Percentiles rank a stretch among this genome's conserved stretches.
Evolutionary conservation across 176 grass and related monocot species (phyloP).

Genomic region (Lolium multiflorum): DNA sequence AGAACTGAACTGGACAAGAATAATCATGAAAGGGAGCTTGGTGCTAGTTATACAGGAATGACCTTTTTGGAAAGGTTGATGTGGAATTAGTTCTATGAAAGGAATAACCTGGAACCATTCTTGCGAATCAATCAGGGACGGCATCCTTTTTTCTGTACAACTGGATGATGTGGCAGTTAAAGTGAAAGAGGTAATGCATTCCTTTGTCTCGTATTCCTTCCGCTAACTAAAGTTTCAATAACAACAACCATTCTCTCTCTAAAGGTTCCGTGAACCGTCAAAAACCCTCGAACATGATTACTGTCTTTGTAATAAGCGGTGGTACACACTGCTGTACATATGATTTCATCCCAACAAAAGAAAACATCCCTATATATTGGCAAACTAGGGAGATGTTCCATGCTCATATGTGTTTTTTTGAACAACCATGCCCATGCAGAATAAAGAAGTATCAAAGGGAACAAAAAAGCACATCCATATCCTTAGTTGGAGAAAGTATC

Average conservation of each 20-base stretch:
- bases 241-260: slow-evolving; percentile 6
- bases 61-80: slow-evolving; percentile 37
- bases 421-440: background rate
- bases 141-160: background rate
- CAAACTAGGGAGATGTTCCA: background rate
- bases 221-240: background rate
- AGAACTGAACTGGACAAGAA: slow-evolving; percentile 36
- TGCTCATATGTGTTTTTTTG: background rate
- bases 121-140: slow-evolving; percentile 31
- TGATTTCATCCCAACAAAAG: background rate
- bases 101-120: slow-evolving; percentile 45
- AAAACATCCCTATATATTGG: background rate
- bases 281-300: background rate
- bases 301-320: background rate
- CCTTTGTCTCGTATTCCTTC: background rate
- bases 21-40: slow-evolving; percentile 41
- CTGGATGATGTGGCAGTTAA: slow-evolving; percentile 4
- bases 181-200: slow-evolving; percentile 30
- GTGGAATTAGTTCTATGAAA: slow-evolving; percentile 38
- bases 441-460: slow-evolving; percentile 29
- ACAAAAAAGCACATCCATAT: background rate
- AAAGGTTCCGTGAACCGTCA: background rate
- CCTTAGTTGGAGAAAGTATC: slow-evolving; percentile 27
- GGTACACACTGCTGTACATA: background rate
- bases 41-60: slow-evolving; percentile 30